These are phyloP conservation scores for Meyerozyma elateridarum DNA, from an alignment of 1,139 yeast genomes.

Conservation along the genomic window DNA sequence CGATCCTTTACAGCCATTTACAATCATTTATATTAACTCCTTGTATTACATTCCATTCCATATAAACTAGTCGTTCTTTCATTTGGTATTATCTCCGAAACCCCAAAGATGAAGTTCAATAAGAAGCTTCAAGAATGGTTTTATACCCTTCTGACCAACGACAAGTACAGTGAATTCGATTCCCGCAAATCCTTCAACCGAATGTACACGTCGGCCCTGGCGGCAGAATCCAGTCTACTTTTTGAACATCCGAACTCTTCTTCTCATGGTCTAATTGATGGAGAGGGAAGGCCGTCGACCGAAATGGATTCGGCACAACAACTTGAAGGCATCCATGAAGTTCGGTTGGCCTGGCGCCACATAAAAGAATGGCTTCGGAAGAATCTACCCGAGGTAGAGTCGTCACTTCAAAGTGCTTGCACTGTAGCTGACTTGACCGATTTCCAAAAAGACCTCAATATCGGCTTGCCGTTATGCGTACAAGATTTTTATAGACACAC, in stretches of 20 bases:
- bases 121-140: slow-evolving; percentile 47
- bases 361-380: slow-evolving; percentile 57
- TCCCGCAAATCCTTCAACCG: slow-evolving; percentile 47
- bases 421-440: slow-evolving; percentile 57
- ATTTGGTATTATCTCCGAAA: too few species aligned
- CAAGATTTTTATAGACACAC: slow-evolving; percentile 56
- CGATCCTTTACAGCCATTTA: too few species aligned
- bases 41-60: too few species aligned
- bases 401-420: slow-evolving; percentile 59
- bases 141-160: slow-evolving; percentile 62
- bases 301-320: slow-evolving; percentile 8
- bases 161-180: slow-evolving; percentile 65
- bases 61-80: too few species aligned
- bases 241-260: slow-evolving; percentile 8
- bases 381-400: slow-evolving; percentile 51
- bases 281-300: slow-evolving; percentile 4
- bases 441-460: slow-evolving; percentile 59
- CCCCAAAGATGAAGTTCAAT: too few species aligned
- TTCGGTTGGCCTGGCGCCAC: slow-evolving; percentile 65
- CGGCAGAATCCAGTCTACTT: slow-evolving; percentile 5
- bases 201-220: slow-evolving; percentile 13
- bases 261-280: slow-evolving; percentile 5
- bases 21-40: too few species aligned
- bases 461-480: slow-evolving; percentile 56
- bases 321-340: slow-evolving; percentile 57